Conservation (phyloP, 2,329 filamentous ascomycete species). For the Ophiostoma australiae region DNA sequence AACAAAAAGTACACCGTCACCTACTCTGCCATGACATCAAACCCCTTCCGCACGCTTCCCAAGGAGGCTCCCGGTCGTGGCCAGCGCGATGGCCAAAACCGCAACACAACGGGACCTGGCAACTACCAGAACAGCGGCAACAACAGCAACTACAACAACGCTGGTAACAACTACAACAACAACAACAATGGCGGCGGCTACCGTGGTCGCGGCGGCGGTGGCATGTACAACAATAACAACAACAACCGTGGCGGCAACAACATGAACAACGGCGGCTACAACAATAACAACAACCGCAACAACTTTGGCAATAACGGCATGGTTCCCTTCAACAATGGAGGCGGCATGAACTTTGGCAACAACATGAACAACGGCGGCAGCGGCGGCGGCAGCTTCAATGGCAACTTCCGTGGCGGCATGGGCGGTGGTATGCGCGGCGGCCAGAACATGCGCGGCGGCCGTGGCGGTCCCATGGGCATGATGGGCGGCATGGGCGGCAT, state of each 20-base stretch:
- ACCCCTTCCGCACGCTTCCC: conserved; percentile 85
- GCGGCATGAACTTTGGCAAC: conserved; percentile 40
- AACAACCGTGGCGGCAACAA: conserved; percentile 30
- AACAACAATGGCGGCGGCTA: conserved; percentile 41
- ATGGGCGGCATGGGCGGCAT: conserved; percentile 46
- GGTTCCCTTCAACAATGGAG: conserved; percentile 40
- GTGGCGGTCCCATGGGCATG: conserved; percentile 39
- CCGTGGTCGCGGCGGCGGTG: conserved; percentile 41
- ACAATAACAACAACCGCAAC: conserved; percentile 23
- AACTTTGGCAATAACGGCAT: conserved; percentile 38
- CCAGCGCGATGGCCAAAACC: conserved; percentile 59
- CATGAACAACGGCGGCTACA: conserved; percentile 23
- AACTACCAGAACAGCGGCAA: conserved; percentile 45
- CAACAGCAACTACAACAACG: conserved; percentile 43
- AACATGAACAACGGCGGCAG: conserved; percentile 34
- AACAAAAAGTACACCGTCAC: conserved; percentile 68
- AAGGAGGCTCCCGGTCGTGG: conserved; percentile 75
- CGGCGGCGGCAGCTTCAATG: conserved; percentile 41
- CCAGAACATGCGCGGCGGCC: conserved; percentile 37
- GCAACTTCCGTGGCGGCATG: conserved; percentile 47
- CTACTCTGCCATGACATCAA: conserved; percentile 71
- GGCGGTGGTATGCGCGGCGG: conserved; percentile 40
- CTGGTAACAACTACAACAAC: conserved; percentile 36
- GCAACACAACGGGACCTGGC: conserved; percentile 42
- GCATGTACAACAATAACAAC: conserved; percentile 21